Conservation (phyloP, 2,329 filamentous ascomycete genomes). For the Monilinia vaccinii-corymbosi region DNA sequence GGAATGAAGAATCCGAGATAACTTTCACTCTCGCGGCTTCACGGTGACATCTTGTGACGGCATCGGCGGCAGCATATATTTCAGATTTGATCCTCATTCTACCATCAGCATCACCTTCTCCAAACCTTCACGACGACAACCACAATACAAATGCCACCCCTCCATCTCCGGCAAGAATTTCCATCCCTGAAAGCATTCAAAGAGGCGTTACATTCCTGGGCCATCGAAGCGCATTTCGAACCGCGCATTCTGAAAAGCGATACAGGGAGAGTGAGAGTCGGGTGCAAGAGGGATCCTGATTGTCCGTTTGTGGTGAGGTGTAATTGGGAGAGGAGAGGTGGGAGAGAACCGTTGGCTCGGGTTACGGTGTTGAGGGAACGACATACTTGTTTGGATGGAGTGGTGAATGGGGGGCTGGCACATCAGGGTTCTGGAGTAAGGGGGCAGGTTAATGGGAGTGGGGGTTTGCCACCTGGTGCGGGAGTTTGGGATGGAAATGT, state of each 20-base stretch:
- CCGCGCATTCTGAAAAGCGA: conserved; percentile 29
- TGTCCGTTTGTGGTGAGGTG: conserved; percentile 29
- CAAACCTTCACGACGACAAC: background rate
- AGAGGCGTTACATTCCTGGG: conserved; percentile 29
- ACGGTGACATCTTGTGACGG: background rate
- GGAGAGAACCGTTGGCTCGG: conserved; percentile 24
- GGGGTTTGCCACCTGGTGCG: background rate
- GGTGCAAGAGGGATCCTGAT: conserved; percentile 28
- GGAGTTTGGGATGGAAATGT: conserved; percentile 1
- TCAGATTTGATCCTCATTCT: background rate
- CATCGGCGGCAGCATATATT: background rate
- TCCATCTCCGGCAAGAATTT: conserved; percentile 29
- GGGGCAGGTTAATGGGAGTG: background rate
- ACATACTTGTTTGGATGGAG: conserved; percentile 27
- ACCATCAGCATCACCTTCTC: background rate
- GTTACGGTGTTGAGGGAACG: conserved; percentile 27
- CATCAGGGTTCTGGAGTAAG: background rate
- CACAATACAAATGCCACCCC: conserved; percentile 22
- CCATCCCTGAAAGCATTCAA: conserved; percentile 29
- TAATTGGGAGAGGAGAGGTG: conserved; percentile 29
- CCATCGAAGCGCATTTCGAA: conserved; percentile 30
- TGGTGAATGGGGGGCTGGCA: conserved; percentile 8
- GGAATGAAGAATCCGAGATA: background rate
- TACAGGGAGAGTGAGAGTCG: conserved; percentile 29
- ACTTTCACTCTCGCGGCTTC: too few relatives aligned